Evolutionary conservation across 2,329 filamentous ascomycete species (phyloP).

Genomic region (Amphichorda felina): DNA sequence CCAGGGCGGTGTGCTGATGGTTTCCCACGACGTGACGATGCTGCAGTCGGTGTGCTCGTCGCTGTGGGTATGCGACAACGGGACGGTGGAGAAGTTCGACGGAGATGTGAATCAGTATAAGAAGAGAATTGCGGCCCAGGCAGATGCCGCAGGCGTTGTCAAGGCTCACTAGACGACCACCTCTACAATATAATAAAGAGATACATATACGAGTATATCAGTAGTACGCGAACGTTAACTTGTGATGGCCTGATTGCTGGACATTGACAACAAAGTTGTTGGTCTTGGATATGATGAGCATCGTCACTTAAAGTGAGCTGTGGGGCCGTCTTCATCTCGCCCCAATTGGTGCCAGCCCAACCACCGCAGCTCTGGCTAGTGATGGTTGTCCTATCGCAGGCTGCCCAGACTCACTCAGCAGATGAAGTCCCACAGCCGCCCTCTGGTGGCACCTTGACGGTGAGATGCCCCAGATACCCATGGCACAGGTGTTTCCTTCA

Average conservation of each 20-base stretch:
- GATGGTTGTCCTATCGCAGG: too few species aligned
- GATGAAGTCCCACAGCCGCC: not conserved
- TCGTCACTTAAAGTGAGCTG: too few species aligned
- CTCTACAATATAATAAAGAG: not conserved
- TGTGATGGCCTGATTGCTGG: too few species aligned
- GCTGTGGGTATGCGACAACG: constrained; percentile 92
- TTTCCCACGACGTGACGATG: constrained; percentile 98
- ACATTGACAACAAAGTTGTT: too few species aligned
- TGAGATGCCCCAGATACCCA: not conserved
- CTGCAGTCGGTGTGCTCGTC: constrained; percentile 89
- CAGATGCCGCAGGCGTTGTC: constrained; percentile 78
- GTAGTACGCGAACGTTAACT: not conserved
- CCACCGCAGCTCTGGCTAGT: not conserved
- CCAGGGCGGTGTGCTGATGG: constrained; percentile 93
- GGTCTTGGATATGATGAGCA: too few species aligned
- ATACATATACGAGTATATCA: not conserved
- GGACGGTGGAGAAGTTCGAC: constrained; percentile 90
- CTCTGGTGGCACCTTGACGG: not conserved
- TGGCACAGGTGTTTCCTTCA: too few species aligned
- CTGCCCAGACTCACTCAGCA: not conserved
- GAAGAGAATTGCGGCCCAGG: constrained; percentile 86
- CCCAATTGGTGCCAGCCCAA: too few species aligned
- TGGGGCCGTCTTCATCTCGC: not conserved
- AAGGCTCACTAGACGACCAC: constrained; percentile 37
- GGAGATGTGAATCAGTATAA: constrained; percentile 96